Evolutionary conservation across 768 basidiomycete species (phyloP).

Genomic region (Pulveroboletus sp.): DNA sequence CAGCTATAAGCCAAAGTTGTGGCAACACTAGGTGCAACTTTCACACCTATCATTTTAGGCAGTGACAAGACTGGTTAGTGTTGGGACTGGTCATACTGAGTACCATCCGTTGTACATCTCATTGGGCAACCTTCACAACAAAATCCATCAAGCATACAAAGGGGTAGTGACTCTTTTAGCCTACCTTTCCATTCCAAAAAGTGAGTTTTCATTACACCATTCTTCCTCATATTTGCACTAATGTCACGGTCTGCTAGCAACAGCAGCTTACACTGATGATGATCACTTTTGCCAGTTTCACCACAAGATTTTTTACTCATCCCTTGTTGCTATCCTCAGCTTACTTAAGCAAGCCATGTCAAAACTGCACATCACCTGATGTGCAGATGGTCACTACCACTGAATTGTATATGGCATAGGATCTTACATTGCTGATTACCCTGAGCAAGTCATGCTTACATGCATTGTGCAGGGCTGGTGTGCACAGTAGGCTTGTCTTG

Average conservation of each 20-base stretch:
- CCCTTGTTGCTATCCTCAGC: background rate
- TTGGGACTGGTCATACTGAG: background rate
- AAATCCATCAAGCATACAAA: too few species aligned
- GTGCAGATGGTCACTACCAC: constrained; percentile 21
- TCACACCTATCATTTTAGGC: background rate
- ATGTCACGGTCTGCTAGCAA: background rate
- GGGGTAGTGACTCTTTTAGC: background rate
- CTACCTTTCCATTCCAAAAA: too few species aligned
- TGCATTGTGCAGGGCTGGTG: constrained; percentile 7
- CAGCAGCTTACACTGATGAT: background rate
- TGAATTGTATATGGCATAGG: constrained; percentile 29
- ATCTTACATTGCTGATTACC: constrained; percentile 40
- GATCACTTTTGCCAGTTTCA: background rate
- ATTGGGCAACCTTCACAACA: background rate
- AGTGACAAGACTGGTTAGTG: background rate
- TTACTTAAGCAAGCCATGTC: background rate
- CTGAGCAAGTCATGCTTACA: constrained; percentile 30
- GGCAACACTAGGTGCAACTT: too few species aligned
- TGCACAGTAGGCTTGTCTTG: background rate
- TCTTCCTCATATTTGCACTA: background rate
- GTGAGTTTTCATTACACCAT: background rate
- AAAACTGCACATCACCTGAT: background rate
- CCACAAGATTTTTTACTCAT: background rate
- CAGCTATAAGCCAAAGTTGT: too few species aligned
- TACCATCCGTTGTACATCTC: background rate